These are phyloP conservation scores for Pelagomonas calceolata DNA, from an alignment of 108 stramenopile genomes.

Conservation along the genomic window DNA sequence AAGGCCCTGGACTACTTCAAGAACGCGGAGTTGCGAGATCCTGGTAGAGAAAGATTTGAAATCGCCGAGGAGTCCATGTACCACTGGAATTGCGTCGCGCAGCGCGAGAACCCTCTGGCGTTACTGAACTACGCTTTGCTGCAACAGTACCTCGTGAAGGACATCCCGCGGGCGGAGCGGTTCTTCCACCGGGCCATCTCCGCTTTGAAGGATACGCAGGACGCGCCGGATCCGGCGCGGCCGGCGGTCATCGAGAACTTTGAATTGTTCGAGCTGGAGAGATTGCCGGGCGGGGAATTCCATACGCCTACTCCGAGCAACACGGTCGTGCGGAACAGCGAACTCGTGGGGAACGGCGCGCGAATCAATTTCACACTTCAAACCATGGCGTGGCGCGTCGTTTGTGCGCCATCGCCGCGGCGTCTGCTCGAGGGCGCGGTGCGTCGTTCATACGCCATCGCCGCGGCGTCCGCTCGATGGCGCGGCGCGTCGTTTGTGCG, in stretches of 20 bases:
- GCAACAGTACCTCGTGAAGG: constrained; percentile 38
- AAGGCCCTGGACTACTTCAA: constrained; percentile 32
- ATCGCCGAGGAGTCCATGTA: constrained; percentile 39
- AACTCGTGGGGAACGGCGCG: constrained; percentile 7
- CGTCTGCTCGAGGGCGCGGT: too few species aligned
- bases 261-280: constrained; percentile 27
- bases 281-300: constrained; percentile 42
- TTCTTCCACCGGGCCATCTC: constrained; percentile 42
- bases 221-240: background rate
- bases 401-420: too few species aligned
- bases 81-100: constrained; percentile 39
- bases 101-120: constrained; percentile 37
- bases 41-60: constrained; percentile 26
- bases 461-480: constrained; percentile 2
- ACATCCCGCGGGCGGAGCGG: constrained; percentile 43
- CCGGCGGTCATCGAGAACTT: constrained; percentile 32
- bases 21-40: constrained; percentile 35
- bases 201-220: constrained; percentile 6
- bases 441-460: too few species aligned
- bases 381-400: constrained; percentile 3
- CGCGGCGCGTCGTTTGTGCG: too few species aligned
- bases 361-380: constrained; percentile 3
- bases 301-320: constrained; percentile 23
- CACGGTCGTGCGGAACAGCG: constrained; percentile 24
- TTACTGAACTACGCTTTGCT: constrained; percentile 46